phyloP scores from a whole-genome alignment of 768 basidiomycete genomes.

The Lactarius deliciosus region DNA sequence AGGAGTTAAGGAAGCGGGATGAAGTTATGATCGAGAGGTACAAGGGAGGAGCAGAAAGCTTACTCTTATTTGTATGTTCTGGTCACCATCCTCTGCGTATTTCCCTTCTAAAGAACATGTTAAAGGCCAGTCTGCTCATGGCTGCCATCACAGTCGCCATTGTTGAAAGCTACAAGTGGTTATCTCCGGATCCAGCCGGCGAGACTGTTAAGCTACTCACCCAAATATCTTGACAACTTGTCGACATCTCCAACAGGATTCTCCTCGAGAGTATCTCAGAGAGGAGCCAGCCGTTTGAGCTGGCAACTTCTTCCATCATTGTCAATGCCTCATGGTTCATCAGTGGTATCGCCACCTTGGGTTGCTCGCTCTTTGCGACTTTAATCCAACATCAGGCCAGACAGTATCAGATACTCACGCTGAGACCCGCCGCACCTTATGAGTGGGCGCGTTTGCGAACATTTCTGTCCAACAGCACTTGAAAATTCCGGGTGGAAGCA shows the following conservation, averaged over 20 bases:
- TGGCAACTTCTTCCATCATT: background rate
- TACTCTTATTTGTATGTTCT: conserved; percentile 15
- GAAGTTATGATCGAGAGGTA: conserved; percentile 4
- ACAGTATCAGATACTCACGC: background rate
- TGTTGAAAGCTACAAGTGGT: conserved; percentile 17
- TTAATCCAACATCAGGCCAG: conserved; percentile 13
- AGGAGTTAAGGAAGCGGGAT: conserved; percentile 6
- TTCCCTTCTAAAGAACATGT: no score
- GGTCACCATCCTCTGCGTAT: background rate
- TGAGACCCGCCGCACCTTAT: background rate
- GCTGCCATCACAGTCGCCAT: background rate
- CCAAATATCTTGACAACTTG: conserved; percentile 24
- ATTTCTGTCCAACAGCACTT: background rate
- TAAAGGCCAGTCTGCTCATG: no score
- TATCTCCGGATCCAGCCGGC: conserved; percentile 6
- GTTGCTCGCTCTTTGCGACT: conserved; percentile 7
- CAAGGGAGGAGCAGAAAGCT: background rate
- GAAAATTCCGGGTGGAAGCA: background rate
- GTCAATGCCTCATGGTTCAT: conserved; percentile 20
- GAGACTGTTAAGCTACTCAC: background rate
- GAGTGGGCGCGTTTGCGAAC: background rate
- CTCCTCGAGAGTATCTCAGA: background rate
- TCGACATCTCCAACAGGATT: background rate
- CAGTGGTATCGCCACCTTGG: conserved; percentile 10
- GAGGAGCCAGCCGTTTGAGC: background rate